Percentiles rank a stretch among this genome's conserved stretches.
These are phyloP conservation scores for Scheffersomyces quercinus DNA, from an alignment of 1,139 yeast species.

Conservation along the genomic window DNA sequence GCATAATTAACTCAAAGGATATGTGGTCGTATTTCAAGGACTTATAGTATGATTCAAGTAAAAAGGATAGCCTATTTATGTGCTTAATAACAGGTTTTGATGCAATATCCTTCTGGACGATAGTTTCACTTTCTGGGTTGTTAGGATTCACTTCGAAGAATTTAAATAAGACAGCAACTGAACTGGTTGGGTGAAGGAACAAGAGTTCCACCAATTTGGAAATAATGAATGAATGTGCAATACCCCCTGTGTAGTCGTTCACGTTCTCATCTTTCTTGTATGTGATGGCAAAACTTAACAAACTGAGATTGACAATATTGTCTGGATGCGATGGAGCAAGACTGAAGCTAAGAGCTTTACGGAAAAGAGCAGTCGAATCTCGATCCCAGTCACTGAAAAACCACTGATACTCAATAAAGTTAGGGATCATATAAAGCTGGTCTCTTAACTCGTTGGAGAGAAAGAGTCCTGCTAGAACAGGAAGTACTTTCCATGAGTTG, in stretches of 20 bases:
- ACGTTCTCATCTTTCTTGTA: slow-evolving; percentile 24
- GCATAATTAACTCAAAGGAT: slow-evolving; percentile 22
- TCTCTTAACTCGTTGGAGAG: slow-evolving; percentile 42
- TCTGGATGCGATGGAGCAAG: slow-evolving; percentile 23
- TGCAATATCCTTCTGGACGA: slow-evolving; percentile 16
- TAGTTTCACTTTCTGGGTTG: slow-evolving; percentile 8
- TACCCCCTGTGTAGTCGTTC: slow-evolving; percentile 22
- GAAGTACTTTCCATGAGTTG: slow-evolving; percentile 57
- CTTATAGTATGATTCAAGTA: slow-evolving; percentile 39
- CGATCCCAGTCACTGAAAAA: slow-evolving; percentile 38
- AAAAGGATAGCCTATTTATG: slow-evolving; percentile 48
- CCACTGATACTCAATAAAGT: slow-evolving; percentile 29
- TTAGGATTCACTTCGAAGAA: slow-evolving; percentile 17
- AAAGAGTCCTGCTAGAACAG: slow-evolving; percentile 56
- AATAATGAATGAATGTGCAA: slow-evolving; percentile 24
- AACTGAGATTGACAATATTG: slow-evolving; percentile 29
- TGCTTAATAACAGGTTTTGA: slow-evolving; percentile 50
- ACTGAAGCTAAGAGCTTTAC: slow-evolving; percentile 23
- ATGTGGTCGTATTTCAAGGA: slow-evolving; percentile 17
- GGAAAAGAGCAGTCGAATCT: slow-evolving; percentile 23
- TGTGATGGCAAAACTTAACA: slow-evolving; percentile 36
- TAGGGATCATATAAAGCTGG: slow-evolving; percentile 28
- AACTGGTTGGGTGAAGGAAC: slow-evolving; percentile 16
- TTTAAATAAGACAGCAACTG: slow-evolving; percentile 15
- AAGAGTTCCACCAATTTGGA: slow-evolving; percentile 23